Evolutionary conservation across 73 alveolate species (phyloP).

Genomic region (Effrenium voratum): DNA sequence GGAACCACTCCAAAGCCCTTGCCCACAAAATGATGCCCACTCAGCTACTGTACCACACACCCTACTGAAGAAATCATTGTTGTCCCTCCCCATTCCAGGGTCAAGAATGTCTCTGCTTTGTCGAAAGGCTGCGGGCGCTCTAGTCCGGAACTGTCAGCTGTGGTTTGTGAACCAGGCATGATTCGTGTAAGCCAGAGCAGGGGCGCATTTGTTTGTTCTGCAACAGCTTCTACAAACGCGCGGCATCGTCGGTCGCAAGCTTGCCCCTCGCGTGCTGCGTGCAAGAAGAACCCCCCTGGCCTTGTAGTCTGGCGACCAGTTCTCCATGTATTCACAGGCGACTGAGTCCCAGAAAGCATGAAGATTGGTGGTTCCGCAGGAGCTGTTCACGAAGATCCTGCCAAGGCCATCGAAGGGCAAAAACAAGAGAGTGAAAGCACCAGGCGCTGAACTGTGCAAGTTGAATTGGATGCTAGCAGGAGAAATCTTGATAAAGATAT

Average conservation of each 20-base stretch:
- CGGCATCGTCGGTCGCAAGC: background rate
- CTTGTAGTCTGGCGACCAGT: constrained; percentile 66
- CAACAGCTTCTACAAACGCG: background rate
- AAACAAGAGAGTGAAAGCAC: too few relatives aligned
- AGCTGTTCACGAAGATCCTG: constrained; percentile 59
- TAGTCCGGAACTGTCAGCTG: background rate
- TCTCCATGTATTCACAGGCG: constrained; percentile 15
- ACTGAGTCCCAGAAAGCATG: constrained; percentile 70
- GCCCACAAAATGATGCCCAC: too few relatives aligned
- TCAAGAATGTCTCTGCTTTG: background rate
- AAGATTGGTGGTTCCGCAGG: constrained; percentile 32
- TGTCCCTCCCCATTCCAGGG: too few relatives aligned
- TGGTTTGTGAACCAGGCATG: background rate
- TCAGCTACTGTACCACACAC: too few relatives aligned
- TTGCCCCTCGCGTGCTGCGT: background rate
- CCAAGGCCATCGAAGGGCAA: background rate
- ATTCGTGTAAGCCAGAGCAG: background rate
- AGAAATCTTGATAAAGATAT: too few relatives aligned
- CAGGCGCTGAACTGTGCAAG: too few relatives aligned
- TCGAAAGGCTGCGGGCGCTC: background rate
- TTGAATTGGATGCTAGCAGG: too few relatives aligned
- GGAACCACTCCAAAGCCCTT: background rate
- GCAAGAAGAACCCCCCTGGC: background rate
- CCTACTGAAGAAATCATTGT: too few relatives aligned
- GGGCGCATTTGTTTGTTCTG: background rate